Conservation (phyloP, 768 basidiomycete genomes). For the Lactarius sanguifluus region DNA sequence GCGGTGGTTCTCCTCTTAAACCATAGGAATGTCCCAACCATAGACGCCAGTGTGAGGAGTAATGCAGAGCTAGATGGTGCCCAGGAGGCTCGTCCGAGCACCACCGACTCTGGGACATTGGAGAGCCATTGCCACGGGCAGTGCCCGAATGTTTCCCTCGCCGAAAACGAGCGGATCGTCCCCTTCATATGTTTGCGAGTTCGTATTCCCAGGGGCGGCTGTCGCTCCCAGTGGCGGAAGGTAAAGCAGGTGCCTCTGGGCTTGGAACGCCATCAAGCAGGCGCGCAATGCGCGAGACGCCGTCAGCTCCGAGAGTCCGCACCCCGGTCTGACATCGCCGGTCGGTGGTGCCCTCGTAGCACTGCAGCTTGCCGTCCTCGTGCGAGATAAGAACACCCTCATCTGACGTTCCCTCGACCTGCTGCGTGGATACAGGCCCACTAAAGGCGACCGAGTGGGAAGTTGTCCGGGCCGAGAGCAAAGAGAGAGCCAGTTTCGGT, state of each 20-base stretch:
- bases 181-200: constrained; percentile 9
- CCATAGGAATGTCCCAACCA: constrained; percentile 17
- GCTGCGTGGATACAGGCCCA: constrained; percentile 38
- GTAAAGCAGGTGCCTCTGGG: constrained; percentile 5
- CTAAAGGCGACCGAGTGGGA: constrained; percentile 81
- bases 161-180: constrained; percentile 6
- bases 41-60: constrained; percentile 16
- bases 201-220: constrained; percentile 33
- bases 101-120: constrained; percentile 10
- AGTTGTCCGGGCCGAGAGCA: constrained; percentile 80
- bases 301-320: constrained; percentile 51
- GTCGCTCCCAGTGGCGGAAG: constrained; percentile 33
- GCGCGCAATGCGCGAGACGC: constrained; percentile 42
- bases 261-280: constrained; percentile 59
- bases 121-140: constrained; percentile 19
- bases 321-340: constrained; percentile 65
- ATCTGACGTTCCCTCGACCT: constrained; percentile 36
- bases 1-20: constrained; percentile 4
- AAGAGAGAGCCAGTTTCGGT: constrained; percentile 72
- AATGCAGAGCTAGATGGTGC: constrained; percentile 7
- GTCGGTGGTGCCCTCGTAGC: constrained; percentile 42
- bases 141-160: background rate
- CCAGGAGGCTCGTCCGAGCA: constrained; percentile 8
- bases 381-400: constrained; percentile 3
- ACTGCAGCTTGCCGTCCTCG: constrained; percentile 25